Conservation (phyloP, 2,329 filamentous ascomycete species). For the Lasiodiplodia citricola region DNA sequence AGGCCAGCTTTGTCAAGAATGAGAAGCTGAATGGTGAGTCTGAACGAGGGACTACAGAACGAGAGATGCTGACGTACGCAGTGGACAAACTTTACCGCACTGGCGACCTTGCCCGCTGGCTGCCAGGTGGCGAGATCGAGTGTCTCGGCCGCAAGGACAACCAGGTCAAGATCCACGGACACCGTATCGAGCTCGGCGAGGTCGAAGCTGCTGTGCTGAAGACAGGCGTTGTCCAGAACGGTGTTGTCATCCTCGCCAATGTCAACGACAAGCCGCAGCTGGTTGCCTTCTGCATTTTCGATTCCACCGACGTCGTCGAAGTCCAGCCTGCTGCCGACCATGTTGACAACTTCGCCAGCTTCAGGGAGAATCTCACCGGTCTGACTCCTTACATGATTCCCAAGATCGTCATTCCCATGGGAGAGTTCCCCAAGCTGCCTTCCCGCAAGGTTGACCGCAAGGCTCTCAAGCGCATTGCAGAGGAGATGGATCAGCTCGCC, state of each 20-base stretch:
- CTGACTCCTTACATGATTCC: slow-evolving; percentile 22
- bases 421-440: slow-evolving; percentile 1
- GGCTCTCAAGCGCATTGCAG: background rate
- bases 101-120: slow-evolving; percentile 29
- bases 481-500: slow-evolving; percentile 1
- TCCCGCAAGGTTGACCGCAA: slow-evolving; percentile 17
- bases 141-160: slow-evolving; percentile 22
- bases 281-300: slow-evolving; percentile 20
- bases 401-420: background rate
- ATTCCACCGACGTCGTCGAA: background rate
- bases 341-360: background rate
- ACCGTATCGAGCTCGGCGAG: slow-evolving; percentile 43
- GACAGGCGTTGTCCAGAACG: background rate
- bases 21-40: background rate
- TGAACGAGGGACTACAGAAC: too few species aligned
- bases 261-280: slow-evolving; percentile 17
- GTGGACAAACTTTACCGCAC: slow-evolving; percentile 25
- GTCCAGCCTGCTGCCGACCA: background rate
- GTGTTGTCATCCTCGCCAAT: background rate
- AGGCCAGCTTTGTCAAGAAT: slow-evolving; percentile 72
- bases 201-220: slow-evolving; percentile 32
- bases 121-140: background rate
- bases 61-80: too few species aligned
- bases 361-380: slow-evolving; percentile 3
- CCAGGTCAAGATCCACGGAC: slow-evolving; percentile 41